Conservation (phyloP, 2,329 filamentous ascomycete genomes). For the Microsporum canis region DNA sequence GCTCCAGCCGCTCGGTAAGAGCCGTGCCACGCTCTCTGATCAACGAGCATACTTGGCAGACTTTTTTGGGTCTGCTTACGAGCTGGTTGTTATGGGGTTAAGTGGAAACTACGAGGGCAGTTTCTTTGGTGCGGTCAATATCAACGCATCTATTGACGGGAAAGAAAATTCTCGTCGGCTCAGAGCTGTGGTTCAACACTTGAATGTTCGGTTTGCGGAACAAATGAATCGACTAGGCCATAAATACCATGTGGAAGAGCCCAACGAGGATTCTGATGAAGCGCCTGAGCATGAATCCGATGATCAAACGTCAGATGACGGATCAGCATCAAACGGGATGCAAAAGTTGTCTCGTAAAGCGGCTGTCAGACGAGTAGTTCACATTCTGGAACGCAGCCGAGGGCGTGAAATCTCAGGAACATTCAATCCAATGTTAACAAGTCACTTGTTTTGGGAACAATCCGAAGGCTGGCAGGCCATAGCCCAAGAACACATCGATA, state of each 20-base stretch:
- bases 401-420: slow-evolving; percentile 48
- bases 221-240: slow-evolving; percentile 36
- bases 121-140: slow-evolving; percentile 22
- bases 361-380: slow-evolving; percentile 31
- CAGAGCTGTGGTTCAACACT: slow-evolving; percentile 23
- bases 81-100: slow-evolving; percentile 24
- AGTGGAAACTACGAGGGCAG: slow-evolving; percentile 25
- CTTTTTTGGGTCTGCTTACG: slow-evolving; percentile 29
- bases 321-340: background rate
- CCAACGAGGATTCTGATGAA: slow-evolving; percentile 10
- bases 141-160: background rate
- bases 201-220: slow-evolving; percentile 26
- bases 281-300: background rate
- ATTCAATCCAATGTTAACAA: slow-evolving; percentile 48
- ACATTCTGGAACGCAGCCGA: slow-evolving; percentile 32
- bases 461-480: slow-evolving; percentile 41
- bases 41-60: slow-evolving; percentile 37
- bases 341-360: slow-evolving; percentile 22
- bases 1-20: slow-evolving; percentile 33
- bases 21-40: slow-evolving; percentile 23
- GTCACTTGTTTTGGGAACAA: slow-evolving; percentile 50
- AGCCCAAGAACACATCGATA: slow-evolving; percentile 20
- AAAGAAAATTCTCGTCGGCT: slow-evolving; percentile 14
- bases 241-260: slow-evolving; percentile 25
- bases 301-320: background rate